Evolutionary conservation across 2,329 filamentous ascomycete species (phyloP), one percentile per base, ranked within the genome.

Genomic region (Exophiala oligosperma): DNA sequence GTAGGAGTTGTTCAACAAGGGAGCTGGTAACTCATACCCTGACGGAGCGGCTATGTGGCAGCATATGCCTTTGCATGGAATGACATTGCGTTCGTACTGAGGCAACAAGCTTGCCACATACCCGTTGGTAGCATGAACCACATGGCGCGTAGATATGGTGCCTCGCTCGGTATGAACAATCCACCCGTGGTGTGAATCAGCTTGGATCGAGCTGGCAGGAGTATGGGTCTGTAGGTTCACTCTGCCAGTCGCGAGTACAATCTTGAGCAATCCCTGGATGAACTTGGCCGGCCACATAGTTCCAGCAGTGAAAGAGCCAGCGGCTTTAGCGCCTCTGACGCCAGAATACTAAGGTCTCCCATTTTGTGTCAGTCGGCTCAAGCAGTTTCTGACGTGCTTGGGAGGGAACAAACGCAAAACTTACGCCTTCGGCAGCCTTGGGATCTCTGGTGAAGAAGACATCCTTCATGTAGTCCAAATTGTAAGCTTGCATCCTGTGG

Each of bases 121-220:
- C 3, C 79, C 92, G 69, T 96, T 96, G 0, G 88, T 92, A 4
- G 90, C 88, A 12, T 95, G 80, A n/a, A 96, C 79, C 21, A 96
- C 83, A 29, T 81, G 79, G 9, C 77, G 74, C 1, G 90, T 79
- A 0, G 71, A 70, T 53, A 94, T 80, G 32, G 6, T 35, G 32
- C 32, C 32, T 35, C 32, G 32, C 7, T 35, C 32, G 8, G 32
- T 35, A 35, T 35, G 32, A 9, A 35, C 32, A 35, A 9, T 35
- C 32, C 32, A 35, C 6, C 32, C 32, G 32, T 66, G 47, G 7
- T 59, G 8, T 11, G 26, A 59, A 1, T 52, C 12, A 44, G 66
- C 64, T 11, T 64, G 52, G 59, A 61, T 59, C 17, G 67, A 56
- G 7, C 17, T 51, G 14, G 41, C 81, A 1, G 77, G 73, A 1